These are phyloP conservation scores for Populus tomentosa DNA, from an alignment of 441 rosid species.

Conservation along the genomic window DNA sequence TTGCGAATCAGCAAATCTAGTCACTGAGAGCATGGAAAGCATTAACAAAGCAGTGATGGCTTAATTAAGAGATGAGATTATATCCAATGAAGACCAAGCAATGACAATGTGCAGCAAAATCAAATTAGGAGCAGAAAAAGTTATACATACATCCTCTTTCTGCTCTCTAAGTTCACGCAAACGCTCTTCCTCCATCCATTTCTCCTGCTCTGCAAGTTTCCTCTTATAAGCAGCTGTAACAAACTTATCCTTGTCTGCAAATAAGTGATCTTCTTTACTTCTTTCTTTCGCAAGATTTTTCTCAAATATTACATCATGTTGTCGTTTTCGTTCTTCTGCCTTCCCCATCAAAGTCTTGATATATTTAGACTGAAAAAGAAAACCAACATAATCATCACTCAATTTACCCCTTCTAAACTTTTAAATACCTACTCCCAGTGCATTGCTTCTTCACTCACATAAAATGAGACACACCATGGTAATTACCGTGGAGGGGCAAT, in stretches of 20 bases:
- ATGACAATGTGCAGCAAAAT: background rate
- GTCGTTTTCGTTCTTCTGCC: constrained; percentile 62
- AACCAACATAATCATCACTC: constrained; percentile 3
- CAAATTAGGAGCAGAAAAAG: constrained; percentile 10
- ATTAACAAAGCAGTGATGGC: background rate
- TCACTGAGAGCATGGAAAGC: background rate
- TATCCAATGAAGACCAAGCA: background rate
- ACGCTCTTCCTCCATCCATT: constrained; percentile 74
- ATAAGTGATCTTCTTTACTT: constrained; percentile 78
- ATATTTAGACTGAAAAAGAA: constrained; percentile 64
- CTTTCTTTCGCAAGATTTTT: constrained; percentile 85
- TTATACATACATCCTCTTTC: constrained; percentile 77
- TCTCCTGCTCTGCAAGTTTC: constrained; percentile 84
- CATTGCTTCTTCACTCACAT: background rate
- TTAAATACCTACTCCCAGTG: background rate
- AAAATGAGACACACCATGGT: background rate
- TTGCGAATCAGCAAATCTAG: background rate
- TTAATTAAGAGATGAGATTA: background rate
- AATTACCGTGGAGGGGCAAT: background rate
- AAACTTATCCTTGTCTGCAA: constrained; percentile 78
- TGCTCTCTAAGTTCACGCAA: constrained; percentile 72
- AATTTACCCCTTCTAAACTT: background rate
- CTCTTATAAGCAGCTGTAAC: constrained; percentile 70
- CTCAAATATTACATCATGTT: constrained; percentile 77
- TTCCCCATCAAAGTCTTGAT: constrained; percentile 57